Evolutionary conservation across 139 green algal genomes (phyloP).

Genomic region (Chlorella sorokiniana): DNA sequence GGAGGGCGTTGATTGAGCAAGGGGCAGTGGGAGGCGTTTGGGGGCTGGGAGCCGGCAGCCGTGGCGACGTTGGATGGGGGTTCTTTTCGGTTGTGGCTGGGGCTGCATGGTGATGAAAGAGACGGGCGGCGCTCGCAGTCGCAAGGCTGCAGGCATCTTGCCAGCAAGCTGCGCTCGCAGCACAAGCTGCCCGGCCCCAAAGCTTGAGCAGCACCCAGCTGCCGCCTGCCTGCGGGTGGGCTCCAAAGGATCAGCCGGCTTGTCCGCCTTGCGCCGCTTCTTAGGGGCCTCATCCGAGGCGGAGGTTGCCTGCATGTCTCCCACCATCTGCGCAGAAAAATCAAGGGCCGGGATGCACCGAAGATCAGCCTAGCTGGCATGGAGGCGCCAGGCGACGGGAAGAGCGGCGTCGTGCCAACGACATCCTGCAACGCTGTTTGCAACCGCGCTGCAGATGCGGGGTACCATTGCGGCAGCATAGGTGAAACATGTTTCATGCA

Average conservation of each 20-base stretch:
- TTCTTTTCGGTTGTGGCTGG: too few species aligned
- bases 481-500: neutral
- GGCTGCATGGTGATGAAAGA: too few species aligned
- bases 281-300: neutral
- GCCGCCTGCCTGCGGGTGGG: conserved; percentile 1
- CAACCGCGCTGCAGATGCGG: neutral
- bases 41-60: neutral
- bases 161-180: neutral
- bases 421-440: neutral
- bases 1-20: neutral
- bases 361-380: neutral
- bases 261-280: neutral
- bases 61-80: neutral
- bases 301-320: conserved; percentile 1
- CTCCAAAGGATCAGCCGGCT: neutral
- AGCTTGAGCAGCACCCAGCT: neutral
- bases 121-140: neutral
- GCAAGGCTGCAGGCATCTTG: neutral
- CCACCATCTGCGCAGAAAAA: conserved; percentile 16
- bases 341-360: neutral
- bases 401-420: neutral
- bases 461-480: neutral
- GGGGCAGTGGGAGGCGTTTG: neutral
- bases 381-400: neutral
- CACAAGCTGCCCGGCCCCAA: neutral